Conservation (phyloP, 129 eudicot species). For the Flaveria bidentis region DNA sequence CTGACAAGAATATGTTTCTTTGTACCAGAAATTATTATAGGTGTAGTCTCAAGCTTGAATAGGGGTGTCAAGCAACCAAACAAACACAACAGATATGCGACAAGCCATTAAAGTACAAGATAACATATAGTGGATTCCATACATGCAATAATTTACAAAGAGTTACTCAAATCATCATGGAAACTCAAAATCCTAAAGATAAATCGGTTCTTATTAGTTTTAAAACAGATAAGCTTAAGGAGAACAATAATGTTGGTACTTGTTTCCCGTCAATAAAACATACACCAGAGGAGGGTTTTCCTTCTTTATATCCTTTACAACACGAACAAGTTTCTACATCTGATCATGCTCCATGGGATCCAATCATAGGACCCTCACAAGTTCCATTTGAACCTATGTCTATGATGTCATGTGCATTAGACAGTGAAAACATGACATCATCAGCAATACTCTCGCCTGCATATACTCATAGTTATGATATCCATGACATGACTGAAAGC, state of each 20-base stretch:
- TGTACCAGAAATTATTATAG: slow-evolving; percentile 50
- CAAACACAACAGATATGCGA: slow-evolving; percentile 48
- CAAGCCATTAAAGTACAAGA: slow-evolving; percentile 40
- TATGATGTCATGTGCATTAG: slow-evolving; percentile 34
- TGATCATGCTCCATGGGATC: neutral
- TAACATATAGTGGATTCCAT: slow-evolving; percentile 49
- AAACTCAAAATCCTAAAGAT: slow-evolving; percentile 27
- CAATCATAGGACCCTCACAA: slow-evolving; percentile 4
- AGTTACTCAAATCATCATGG: slow-evolving; percentile 32
- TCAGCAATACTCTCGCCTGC: slow-evolving; percentile 46
- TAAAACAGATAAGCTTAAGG: neutral
- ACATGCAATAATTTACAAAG: slow-evolving; percentile 41
- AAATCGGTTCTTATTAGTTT: neutral
- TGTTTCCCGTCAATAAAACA: too few species aligned
- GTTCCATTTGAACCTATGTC: slow-evolving; percentile 36
- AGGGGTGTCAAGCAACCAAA: slow-evolving; percentile 58
- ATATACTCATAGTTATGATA: slow-evolving; percentile 28
- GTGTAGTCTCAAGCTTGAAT: slow-evolving; percentile 66
- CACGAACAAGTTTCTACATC: slow-evolving; percentile 4
- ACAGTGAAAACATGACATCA: slow-evolving; percentile 43
- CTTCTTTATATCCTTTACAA: neutral
- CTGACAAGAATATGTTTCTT: neutral
- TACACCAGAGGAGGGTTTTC: too few species aligned
- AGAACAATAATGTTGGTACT: too few species aligned
- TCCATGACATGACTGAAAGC: slow-evolving; percentile 25